Percentiles rank a stretch among this genome's conserved stretches.
Evolutionary conservation across 345 rosid species (phyloP).

Genomic region (Moringa oleifera): DNA sequence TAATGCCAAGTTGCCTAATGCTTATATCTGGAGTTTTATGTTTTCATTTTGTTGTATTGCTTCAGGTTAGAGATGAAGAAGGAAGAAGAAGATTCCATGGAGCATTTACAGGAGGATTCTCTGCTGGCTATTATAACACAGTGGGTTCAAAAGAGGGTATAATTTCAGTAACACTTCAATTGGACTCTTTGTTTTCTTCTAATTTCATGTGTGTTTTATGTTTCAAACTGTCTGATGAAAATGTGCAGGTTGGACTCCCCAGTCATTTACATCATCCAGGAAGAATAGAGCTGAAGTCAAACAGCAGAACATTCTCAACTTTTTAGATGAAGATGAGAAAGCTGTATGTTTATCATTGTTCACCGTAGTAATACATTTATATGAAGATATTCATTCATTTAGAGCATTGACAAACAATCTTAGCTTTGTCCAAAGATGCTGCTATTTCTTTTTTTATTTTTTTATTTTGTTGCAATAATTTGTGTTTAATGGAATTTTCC

Average conservation of each 20-base stretch:
- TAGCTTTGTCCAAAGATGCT: neutral
- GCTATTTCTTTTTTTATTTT: no score
- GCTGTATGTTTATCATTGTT: constrained; percentile 40
- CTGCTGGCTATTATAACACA: constrained; percentile 94
- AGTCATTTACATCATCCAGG: constrained; percentile 83
- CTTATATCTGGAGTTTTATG: neutral
- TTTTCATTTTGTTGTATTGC: constrained; percentile 4
- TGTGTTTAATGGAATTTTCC: no score
- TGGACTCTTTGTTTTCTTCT: neutral
- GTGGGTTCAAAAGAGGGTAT: constrained; percentile 93
- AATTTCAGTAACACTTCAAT: neutral
- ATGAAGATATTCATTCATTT: no score
- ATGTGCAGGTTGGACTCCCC: constrained; percentile 87
- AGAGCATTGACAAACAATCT: no score
- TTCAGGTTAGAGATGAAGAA: constrained; percentile 93
- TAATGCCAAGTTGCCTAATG: neutral
- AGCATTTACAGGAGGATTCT: constrained; percentile 94
- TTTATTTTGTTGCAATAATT: neutral
- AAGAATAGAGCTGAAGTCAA: constrained; percentile 88
- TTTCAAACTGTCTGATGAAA: constrained; percentile 15
- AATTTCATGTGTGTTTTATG: neutral
- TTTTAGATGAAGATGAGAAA: constrained; percentile 90
- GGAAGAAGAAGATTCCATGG: constrained; percentile 97
- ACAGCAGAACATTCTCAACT: constrained; percentile 76
- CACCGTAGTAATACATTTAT: constrained; percentile 3